Evolutionary conservation across 2,329 filamentous ascomycete species (phyloP), one percentile per base, ranked within the genome.

Genomic region (Colletotrichum horii): DNA sequence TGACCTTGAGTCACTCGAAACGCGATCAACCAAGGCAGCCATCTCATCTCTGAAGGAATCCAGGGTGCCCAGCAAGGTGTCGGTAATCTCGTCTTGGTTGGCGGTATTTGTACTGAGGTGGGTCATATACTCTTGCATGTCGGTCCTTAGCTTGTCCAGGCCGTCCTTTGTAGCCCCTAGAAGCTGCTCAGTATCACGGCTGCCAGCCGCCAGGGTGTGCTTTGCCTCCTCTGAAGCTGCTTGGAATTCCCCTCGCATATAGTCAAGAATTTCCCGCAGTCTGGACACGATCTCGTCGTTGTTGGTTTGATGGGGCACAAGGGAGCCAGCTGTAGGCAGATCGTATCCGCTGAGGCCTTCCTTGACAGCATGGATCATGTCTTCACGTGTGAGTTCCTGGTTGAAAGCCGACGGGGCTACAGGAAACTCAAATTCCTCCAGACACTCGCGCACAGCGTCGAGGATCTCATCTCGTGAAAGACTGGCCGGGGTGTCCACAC

Each of bases 161-260:
- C 96, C 96, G 81, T 98, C 95, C 79, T 95, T 96, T 58, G 97
- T 93, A 1, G 95, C 94, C 82, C 97, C 95, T 6, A 98, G 88
- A 15, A 98, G 93, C 82, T 98, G 95, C 83, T 98, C 96, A 0
- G 95, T 96, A 81, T 97, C 95, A 74, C 93, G 91, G 55, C 94
- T 95, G 79, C 93, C 95, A 77, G 94, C 93, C 4, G 94, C 92
- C 24, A 95, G 93, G 79, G 95, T 96, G 79, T 96, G 91, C 82
- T 96, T 96, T 14, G 91, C 89, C 79, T 93, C 91, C 32, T 92
- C 89, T 0, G 91, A 92, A 3, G 92, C 86, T 4, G 88, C 86
- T 77, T 87, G 88, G 82, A 94, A 92, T 80, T 93, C 92, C 2
- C 87, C 85, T 48, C 87, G 89, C 85, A 94, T 87, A 74, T 86